phyloP scores from a whole-genome alignment of 768 basidiomycete genomes.

The Suillus variegatus region DNA sequence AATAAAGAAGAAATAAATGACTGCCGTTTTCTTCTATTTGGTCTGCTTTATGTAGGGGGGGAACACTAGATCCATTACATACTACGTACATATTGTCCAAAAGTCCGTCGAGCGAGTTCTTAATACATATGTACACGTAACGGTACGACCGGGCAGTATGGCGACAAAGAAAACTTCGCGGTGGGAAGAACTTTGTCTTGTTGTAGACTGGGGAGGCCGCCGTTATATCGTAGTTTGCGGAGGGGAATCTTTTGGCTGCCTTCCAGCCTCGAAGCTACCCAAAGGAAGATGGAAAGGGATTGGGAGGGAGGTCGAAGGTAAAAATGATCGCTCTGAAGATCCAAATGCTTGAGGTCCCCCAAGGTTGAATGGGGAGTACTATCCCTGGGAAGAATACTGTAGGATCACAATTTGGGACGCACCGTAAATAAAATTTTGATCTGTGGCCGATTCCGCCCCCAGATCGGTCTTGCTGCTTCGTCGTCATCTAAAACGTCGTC shows the following conservation, averaged over 20 bases:
- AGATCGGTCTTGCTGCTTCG: background rate
- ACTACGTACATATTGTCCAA: conserved; percentile 2
- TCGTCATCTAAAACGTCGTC: conserved; percentile 2
- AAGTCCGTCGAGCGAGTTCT: background rate
- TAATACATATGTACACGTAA: conserved; percentile 1
- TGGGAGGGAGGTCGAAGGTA: background rate
- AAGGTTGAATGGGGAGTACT: background rate
- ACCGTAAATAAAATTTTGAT: background rate
- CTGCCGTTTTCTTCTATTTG: background rate
- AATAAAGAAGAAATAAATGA: background rate
- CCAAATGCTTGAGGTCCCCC: background rate
- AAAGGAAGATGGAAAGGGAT: background rate
- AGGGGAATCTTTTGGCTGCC: background rate
- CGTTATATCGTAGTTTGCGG: background rate
- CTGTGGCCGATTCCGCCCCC: background rate
- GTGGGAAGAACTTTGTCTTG: background rate
- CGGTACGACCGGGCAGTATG: background rate
- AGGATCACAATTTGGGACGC: background rate
- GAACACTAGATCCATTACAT: background rate
- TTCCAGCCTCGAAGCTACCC: background rate
- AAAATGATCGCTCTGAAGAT: background rate
- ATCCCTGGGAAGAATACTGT: background rate
- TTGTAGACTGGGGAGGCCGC: background rate
- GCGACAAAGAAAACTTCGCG: conserved; percentile 1
- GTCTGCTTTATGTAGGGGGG: background rate